Conservation (phyloP, 2,329 filamentous ascomycete species). For the Monilinia aucupariae region DNA sequence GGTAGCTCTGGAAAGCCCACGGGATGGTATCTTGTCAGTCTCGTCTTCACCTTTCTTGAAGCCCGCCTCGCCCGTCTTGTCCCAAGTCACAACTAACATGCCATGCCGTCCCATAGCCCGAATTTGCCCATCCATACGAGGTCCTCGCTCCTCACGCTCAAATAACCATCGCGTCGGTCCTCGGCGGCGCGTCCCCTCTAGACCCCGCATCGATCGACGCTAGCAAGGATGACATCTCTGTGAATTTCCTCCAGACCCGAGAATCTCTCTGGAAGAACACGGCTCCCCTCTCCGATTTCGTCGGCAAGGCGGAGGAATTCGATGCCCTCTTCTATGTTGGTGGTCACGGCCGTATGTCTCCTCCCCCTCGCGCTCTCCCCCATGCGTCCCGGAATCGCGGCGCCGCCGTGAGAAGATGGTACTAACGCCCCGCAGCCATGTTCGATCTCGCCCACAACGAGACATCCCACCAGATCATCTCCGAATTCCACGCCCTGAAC, state of each 20-base stretch:
- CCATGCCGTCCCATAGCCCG: conserved; percentile 38
- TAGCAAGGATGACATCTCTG: conserved; percentile 39
- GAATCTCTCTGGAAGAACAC: conserved; percentile 49
- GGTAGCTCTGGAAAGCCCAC: conserved; percentile 40
- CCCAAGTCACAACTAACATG: conserved; percentile 3
- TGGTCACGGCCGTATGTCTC: conserved; percentile 48
- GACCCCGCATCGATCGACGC: conserved; percentile 42
- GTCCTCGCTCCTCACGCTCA: conserved; percentile 39
- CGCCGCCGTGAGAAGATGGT: no score
- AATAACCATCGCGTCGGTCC: conserved; percentile 43
- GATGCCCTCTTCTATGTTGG: conserved; percentile 55
- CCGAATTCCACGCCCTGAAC: conserved; percentile 54
- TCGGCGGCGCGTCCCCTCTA: conserved; percentile 41
- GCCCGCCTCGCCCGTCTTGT: not conserved
- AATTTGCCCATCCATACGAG: conserved; percentile 45
- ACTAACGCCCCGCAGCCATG: conserved; percentile 25
- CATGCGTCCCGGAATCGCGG: no score
- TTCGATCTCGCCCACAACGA: conserved; percentile 46
- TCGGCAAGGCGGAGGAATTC: conserved; percentile 45
- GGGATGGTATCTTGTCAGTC: conserved; percentile 47
- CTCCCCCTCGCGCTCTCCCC: not conserved
- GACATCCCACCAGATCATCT: conserved; percentile 53
- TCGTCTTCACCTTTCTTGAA: not conserved
- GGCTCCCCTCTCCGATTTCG: conserved; percentile 43
- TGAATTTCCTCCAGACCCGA: conserved; percentile 43